Conservation (phyloP, 441 rosid species). For the Populus hybrid region DNA sequence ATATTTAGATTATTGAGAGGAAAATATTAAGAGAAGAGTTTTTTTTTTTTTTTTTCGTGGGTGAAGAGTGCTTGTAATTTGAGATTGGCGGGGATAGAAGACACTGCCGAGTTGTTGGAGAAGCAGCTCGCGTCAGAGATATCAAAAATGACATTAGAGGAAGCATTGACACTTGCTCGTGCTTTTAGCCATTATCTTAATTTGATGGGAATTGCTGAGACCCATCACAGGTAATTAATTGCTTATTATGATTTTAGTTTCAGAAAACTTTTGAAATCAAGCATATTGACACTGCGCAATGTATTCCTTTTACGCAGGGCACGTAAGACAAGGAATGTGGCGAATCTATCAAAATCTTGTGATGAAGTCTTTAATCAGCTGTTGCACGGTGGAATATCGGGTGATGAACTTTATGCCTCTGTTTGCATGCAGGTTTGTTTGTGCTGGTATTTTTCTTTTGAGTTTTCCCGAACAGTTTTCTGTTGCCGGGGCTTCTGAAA, state of each 20-base stretch:
- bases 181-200: constrained; percentile 89
- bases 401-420: constrained; percentile 72
- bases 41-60: neutral
- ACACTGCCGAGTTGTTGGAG: constrained; percentile 76
- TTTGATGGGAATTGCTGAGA: constrained; percentile 93
- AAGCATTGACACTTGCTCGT: constrained; percentile 86
- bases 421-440: constrained; percentile 81
- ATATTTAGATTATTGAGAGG: neutral
- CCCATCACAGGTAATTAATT: constrained; percentile 70
- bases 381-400: constrained; percentile 72
- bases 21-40: neutral
- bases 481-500: constrained; percentile 2
- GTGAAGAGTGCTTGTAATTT: constrained; percentile 83
- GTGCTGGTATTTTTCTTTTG: constrained; percentile 4
- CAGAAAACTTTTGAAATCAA: neutral
- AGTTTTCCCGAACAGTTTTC: neutral
- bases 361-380: constrained; percentile 80
- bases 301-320: constrained; percentile 50
- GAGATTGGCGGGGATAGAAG: constrained; percentile 84
- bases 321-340: constrained; percentile 53
- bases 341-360: constrained; percentile 73
- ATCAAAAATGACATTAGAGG: constrained; percentile 80
- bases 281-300: neutral
- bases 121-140: constrained; percentile 78
- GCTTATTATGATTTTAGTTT: neutral